A percentile compares a stretch with the other conserved stretches of the same genome.
Evolutionary conservation across 2,329 filamentous ascomycete species (phyloP).

Genomic region (Colletotrichum viniferum): DNA sequence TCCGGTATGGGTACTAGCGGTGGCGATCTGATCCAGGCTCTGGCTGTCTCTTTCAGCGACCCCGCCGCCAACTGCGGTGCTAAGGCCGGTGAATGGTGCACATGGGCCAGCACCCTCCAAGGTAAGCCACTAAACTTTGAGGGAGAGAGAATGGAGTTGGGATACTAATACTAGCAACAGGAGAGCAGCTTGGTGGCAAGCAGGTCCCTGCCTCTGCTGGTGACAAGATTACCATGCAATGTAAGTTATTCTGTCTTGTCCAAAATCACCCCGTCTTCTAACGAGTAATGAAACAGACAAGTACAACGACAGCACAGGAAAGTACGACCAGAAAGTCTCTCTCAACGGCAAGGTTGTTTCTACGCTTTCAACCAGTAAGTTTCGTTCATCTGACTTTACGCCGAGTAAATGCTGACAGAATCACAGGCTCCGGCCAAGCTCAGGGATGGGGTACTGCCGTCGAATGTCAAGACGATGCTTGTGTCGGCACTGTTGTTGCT

Average conservation of each 20-base stretch:
- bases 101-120: not conserved
- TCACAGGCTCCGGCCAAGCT: not conserved
- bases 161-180: not conserved
- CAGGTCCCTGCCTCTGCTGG: not conserved
- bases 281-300: not conserved
- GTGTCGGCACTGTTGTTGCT: not conserved
- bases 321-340: not conserved
- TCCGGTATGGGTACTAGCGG: not conserved
- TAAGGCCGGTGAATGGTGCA: not conserved
- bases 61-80: not conserved
- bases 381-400: fast-evolving
- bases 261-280: fast-evolving
- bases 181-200: not conserved
- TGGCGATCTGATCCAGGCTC: not conserved
- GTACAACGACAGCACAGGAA: not conserved
- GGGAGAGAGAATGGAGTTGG: too few species aligned
- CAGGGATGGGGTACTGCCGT: not conserved
- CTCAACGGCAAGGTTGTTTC: not conserved
- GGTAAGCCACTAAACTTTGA: too few species aligned
- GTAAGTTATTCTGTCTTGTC: not conserved
- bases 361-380: not conserved
- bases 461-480: not conserved
- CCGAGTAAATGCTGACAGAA: not conserved
- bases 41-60: not conserved
- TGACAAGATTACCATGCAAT: not conserved